Conservation (phyloP, 441 rosid species). For the Adansonia gregorii region DNA sequence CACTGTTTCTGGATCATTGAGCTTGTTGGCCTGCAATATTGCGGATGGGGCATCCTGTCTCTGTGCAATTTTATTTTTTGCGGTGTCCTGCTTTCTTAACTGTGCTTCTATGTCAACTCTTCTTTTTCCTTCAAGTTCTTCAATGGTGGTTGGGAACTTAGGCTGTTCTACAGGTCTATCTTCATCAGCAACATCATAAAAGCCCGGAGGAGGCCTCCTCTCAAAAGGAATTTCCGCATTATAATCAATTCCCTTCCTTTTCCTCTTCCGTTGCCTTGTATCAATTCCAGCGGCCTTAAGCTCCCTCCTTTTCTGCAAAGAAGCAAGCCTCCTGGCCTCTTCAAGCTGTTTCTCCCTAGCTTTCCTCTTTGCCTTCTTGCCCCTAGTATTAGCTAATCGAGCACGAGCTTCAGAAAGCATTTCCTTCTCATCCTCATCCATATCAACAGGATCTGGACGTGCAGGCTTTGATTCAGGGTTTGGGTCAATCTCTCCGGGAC, state of each 20-base stretch:
- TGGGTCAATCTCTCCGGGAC: conserved; percentile 98
- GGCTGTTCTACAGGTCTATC: conserved; percentile 83
- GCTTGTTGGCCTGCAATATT: conserved; percentile 91
- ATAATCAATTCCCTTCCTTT: conserved; percentile 92
- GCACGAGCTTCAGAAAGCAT: conserved; percentile 99
- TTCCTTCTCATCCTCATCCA: conserved; percentile 99
- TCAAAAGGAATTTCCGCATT: conserved; percentile 97
- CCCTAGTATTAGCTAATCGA: conserved; percentile 91
- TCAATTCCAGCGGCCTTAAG: conserved; percentile 98
- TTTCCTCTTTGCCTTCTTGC: conserved; percentile 95
- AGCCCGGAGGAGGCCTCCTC: conserved; percentile 94
- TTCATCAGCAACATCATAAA: conserved; percentile 88
- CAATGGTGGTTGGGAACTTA: conserved; percentile 87
- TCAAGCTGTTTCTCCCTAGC: conserved; percentile 99
- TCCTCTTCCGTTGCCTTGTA: conserved; percentile 74
- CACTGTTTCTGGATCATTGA: conserved; percentile 94
- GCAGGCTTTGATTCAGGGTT: conserved; percentile 99
- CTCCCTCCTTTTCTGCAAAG: conserved; percentile 94
- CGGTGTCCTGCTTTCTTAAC: conserved; percentile 83
- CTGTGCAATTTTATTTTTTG: conserved; percentile 85
- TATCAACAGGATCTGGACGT: conserved; percentile 98
- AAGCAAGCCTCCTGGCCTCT: conserved; percentile 99
- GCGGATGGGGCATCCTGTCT: conserved; percentile 97
- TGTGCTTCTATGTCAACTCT: conserved; percentile 89
- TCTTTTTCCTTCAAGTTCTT: conserved; percentile 93